Base-by-base conservation (phyloP, 225 moss, liverwort and hornwort genomes). In the Thuidium tamariscinum region DNA sequence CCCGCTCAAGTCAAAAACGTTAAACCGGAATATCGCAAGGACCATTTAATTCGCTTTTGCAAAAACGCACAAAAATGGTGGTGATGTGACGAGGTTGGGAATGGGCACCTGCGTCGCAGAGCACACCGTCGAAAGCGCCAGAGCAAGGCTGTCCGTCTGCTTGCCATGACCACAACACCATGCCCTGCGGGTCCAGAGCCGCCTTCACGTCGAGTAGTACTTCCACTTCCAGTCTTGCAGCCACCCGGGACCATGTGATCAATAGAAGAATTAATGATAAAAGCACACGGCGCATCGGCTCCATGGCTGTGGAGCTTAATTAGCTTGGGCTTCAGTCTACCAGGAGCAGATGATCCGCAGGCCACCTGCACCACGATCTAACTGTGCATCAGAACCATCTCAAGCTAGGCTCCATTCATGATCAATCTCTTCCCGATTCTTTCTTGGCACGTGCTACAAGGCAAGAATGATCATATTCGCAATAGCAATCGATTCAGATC, bases 161-260 rank as follows among this genome's bases (percentile, higher is more conserved):
- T 69, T 85, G 85, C 92, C 92, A 92, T 39, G 92, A 89, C 81
- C 57, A 10, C 46, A 92, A 62, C 30, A 88, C 78, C 59, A 44
- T 44, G 46, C 64, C 29, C 86, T 79, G 13, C 80, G 83, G 51
- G 86, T 92, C 92, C 20, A 92, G 86, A 26, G 91, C 86, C 27
- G 89, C 86, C 84, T 90, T 90, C 87, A 92, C 87, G 49, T 92
- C 92, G 59, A 92, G 67, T 70, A 92, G 41, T 61, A 92, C 87
- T 19, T 92, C 90, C 70, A 75, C 85, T 68, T 92, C 87, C 63
- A 83, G 48, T 72, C 91, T 85, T 41, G 91, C 71, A 27, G 77
- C 63, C 83, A 84, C 86, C 69, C 44, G 48, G 48, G 80, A 34
- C 22, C 80, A 80, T n/a, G n/a, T 22, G 80, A 64, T 34, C 64